phyloP scores from a whole-genome alignment of 768 basidiomycete species.

The Sistotremastrum suecicum region DNA sequence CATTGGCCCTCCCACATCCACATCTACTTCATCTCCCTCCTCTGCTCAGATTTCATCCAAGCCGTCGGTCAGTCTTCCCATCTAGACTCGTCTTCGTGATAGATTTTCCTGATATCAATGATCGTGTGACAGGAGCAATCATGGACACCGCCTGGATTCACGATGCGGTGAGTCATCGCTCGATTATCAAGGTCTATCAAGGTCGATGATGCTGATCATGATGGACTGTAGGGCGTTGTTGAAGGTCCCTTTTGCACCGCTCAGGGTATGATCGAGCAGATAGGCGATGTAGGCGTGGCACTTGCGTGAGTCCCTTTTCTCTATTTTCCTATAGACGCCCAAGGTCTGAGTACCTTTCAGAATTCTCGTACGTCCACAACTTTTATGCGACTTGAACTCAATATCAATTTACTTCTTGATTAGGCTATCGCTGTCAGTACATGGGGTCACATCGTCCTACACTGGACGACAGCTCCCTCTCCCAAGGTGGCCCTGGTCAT shows the following conservation, averaged over 20 bases:
- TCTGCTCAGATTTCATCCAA: constrained; percentile 16
- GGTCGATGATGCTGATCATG: too few relatives aligned
- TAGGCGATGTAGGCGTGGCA: constrained; percentile 8
- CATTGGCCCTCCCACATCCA: constrained; percentile 11
- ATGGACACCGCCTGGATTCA: neutral
- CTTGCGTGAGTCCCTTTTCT: neutral
- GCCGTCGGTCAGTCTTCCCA: constrained; percentile 10
- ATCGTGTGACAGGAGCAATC: neutral
- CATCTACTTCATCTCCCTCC: constrained; percentile 15
- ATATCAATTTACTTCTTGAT: too few relatives aligned
- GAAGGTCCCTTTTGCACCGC: constrained; percentile 5
- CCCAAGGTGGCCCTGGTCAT: constrained; percentile 3
- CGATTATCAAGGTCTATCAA: too few relatives aligned
- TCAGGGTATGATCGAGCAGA: constrained; percentile 7
- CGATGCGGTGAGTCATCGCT: too few relatives aligned
- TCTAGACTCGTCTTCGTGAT: too few relatives aligned
- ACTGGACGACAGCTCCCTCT: constrained; percentile 5
- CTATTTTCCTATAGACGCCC: neutral
- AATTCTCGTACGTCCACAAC: neutral
- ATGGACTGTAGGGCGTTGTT: constrained; percentile 1
- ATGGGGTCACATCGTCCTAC: constrained; percentile 6
- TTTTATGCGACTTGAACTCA: neutral
- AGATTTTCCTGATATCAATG: too few relatives aligned
- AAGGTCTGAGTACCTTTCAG: neutral
- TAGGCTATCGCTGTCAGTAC: constrained; percentile 7